Evolutionary conservation across 495 filamentous ascomycete genomes (phyloP).

Genomic region (Pseudevernia furfuracea): DNA sequence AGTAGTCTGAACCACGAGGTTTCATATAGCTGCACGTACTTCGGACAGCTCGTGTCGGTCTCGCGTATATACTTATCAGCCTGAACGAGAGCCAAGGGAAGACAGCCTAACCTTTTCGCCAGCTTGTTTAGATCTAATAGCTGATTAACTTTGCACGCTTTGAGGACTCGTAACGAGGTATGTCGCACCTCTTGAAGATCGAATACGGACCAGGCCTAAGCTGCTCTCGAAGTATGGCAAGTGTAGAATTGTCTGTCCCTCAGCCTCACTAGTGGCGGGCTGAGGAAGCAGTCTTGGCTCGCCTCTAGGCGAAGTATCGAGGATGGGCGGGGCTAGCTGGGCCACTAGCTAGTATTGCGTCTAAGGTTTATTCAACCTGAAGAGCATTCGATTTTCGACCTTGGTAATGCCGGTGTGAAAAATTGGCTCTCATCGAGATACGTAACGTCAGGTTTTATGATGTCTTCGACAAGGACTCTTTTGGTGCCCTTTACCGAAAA

Average conservation of each 20-base stretch:
- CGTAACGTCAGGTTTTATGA: background rate
- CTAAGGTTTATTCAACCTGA: background rate
- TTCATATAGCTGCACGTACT: too few relatives aligned
- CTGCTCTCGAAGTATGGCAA: background rate
- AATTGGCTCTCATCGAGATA: constrained; percentile 10
- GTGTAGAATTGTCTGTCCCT: background rate
- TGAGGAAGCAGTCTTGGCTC: background rate
- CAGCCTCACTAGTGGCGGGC: background rate
- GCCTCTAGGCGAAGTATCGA: background rate
- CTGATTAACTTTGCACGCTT: background rate
- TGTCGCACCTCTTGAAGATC: constrained; percentile 20
- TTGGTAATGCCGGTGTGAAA: background rate
- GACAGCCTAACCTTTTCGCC: background rate
- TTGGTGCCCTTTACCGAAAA: constrained; percentile 7
- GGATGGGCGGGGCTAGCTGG: background rate
- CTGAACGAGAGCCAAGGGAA: too few relatives aligned
- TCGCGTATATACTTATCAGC: too few relatives aligned
- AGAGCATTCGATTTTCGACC: background rate
- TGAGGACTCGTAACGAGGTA: background rate
- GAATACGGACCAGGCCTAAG: too few relatives aligned
- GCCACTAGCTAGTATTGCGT: background rate
- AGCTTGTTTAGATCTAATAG: background rate
- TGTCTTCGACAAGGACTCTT: background rate
- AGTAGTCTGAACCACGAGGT: too few relatives aligned
- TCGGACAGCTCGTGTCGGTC: too few relatives aligned